phyloP scores from a whole-genome alignment of 805 yeast species.

The Pichia nanzhaoensis region DNA sequence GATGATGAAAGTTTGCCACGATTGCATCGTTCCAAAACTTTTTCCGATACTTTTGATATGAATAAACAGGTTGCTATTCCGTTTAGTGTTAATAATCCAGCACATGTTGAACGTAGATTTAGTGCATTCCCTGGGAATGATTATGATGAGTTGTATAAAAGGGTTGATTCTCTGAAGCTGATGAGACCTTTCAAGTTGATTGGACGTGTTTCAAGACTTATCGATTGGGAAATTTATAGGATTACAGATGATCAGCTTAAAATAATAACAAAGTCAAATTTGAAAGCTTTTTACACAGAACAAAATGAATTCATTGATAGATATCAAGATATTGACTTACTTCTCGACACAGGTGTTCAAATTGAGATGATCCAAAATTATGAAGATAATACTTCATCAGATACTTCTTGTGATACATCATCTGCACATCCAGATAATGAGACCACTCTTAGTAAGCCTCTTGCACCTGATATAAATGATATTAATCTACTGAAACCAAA shows the following conservation, averaged over 20 bases:
- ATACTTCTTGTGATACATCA: constrained; percentile 20
- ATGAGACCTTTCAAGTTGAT: constrained; percentile 43
- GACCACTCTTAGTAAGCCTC: not conserved
- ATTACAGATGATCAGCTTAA: constrained; percentile 22
- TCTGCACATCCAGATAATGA: not conserved
- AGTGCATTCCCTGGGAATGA: constrained; percentile 19
- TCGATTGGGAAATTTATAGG: constrained; percentile 34
- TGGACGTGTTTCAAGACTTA: constrained; percentile 34
- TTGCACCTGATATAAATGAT: too few relatives aligned
- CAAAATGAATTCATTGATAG: constrained; percentile 58
- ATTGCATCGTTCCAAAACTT: constrained; percentile 7
- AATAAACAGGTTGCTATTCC: constrained; percentile 2
- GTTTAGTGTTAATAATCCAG: constrained; percentile 19
- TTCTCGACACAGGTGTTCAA: constrained; percentile 67
- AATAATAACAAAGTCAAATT: constrained; percentile 21
- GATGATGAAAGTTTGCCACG: not conserved
- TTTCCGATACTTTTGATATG: not conserved
- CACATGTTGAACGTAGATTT: constrained; percentile 18
- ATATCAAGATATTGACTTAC: constrained; percentile 52
- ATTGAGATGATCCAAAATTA: constrained; percentile 57
- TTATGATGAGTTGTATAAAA: constrained; percentile 15
- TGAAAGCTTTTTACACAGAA: constrained; percentile 41
- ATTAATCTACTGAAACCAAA: not conserved
- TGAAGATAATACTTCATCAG: constrained; percentile 28
- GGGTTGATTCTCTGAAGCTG: constrained; percentile 31